Conservation (phyloP, 2,329 filamentous ascomycete species). For the Leptographium galeiforme region DNA sequence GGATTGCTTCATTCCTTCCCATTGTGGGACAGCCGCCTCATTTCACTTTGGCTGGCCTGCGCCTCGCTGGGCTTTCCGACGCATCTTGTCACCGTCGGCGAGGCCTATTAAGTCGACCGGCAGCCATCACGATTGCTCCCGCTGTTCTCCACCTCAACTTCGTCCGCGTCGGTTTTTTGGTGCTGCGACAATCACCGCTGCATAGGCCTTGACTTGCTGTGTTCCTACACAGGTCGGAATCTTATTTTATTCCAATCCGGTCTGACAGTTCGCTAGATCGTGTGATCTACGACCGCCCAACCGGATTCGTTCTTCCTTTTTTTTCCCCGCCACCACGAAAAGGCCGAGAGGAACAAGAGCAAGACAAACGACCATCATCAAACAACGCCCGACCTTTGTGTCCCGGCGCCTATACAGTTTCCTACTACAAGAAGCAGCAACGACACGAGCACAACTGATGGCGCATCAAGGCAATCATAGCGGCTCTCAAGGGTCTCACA, state of each 20-base stretch:
- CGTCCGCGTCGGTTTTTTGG: too few relatives aligned
- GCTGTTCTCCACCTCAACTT: too few relatives aligned
- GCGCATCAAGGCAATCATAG: conserved; percentile 7
- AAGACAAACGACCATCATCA: neutral
- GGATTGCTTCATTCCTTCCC: neutral
- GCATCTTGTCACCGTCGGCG: neutral
- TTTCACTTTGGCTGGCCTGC: neutral
- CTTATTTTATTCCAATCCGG: too few relatives aligned
- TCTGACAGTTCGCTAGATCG: too few relatives aligned
- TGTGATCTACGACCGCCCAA: too few relatives aligned
- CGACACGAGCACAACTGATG: conserved; percentile 1
- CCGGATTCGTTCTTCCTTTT: too few relatives aligned
- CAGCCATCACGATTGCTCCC: neutral
- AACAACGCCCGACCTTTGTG: neutral
- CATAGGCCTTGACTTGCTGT: too few relatives aligned
- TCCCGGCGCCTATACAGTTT: neutral
- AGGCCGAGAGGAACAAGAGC: too few relatives aligned
- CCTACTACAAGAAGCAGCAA: neutral
- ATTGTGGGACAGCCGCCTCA: neutral
- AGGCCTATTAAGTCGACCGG: neutral
- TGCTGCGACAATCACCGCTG: too few relatives aligned
- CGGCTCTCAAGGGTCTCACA: conserved; percentile 1
- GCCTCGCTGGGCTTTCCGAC: neutral
- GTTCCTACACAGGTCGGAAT: too few relatives aligned
- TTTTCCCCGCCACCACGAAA: too few relatives aligned